Evolutionary conservation across 1,139 yeast species (phyloP).

Genomic region (Hemisphaericaspora lyxosophila): DNA sequence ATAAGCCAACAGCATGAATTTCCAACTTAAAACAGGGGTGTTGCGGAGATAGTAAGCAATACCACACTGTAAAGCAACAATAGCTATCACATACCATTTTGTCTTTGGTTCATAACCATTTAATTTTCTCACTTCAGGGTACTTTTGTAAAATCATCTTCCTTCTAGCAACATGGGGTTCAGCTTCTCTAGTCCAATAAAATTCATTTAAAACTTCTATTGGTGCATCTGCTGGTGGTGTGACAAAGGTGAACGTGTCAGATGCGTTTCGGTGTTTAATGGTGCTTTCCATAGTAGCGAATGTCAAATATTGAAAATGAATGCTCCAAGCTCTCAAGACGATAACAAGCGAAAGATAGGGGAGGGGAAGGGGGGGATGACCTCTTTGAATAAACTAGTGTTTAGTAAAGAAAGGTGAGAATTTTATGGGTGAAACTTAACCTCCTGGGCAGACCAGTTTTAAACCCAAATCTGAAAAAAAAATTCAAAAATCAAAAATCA

Average conservation of each 20-base stretch:
- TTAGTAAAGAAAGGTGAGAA: too few species aligned
- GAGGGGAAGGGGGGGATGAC: too few species aligned
- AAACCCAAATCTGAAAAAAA: too few species aligned
- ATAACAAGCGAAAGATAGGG: too few species aligned
- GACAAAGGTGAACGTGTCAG: constrained; percentile 34
- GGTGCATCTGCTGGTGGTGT: constrained; percentile 49
- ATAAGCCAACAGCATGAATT: constrained; percentile 66
- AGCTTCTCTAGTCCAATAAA: constrained; percentile 78
- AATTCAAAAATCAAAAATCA: too few species aligned
- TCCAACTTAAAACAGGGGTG: constrained; percentile 52
- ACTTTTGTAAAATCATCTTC: constrained; percentile 65
- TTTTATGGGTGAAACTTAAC: too few species aligned
- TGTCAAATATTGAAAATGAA: too few species aligned
- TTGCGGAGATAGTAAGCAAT: constrained; percentile 62
- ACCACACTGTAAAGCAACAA: constrained; percentile 63
- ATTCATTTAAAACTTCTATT: constrained; percentile 51
- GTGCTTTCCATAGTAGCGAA: constrained; percentile 13
- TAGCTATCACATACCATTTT: constrained; percentile 67
- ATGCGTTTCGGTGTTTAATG: constrained; percentile 37
- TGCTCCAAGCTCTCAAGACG: too few species aligned
- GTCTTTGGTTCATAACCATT: constrained; percentile 88
- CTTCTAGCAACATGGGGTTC: constrained; percentile 84
- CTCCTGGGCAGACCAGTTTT: too few species aligned
- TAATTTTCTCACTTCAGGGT: constrained; percentile 78
- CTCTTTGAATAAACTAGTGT: too few species aligned